phyloP scores from a whole-genome alignment of 1,284 basidiomycete genomes.

The Ganoderma sinense region DNA sequence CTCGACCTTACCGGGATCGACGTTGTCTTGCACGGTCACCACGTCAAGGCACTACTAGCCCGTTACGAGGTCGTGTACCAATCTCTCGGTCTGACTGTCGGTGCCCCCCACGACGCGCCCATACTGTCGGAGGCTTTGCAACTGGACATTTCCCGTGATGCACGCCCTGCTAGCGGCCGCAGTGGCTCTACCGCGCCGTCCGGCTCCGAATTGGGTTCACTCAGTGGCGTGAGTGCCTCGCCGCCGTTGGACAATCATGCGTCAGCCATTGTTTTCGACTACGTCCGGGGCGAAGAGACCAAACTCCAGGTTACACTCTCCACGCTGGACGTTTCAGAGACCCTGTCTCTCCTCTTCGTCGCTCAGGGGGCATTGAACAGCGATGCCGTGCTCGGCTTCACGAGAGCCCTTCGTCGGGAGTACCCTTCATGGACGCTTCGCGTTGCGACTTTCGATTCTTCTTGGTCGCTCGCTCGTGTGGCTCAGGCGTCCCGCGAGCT shows the following conservation, averaged over 20 bases:
- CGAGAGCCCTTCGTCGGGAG: slow-evolving; percentile 28
- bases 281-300: slow-evolving; percentile 26
- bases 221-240: background rate
- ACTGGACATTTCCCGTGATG: background rate
- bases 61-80: slow-evolving; percentile 29
- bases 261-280: slow-evolving; percentile 20
- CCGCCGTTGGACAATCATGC: background rate
- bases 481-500: background rate
- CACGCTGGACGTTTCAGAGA: slow-evolving; percentile 22
- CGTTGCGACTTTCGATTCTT: slow-evolving; percentile 22
- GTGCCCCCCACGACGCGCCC: background rate
- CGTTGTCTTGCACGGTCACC: slow-evolving; percentile 26
- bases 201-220: background rate
- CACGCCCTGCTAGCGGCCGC: background rate
- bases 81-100: background rate
- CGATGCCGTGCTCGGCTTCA: slow-evolving; percentile 30
- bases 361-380: slow-evolving; percentile 25
- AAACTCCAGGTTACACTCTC: slow-evolving; percentile 20
- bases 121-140: slow-evolving; percentile 27
- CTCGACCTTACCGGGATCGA: slow-evolving; percentile 27
- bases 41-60: slow-evolving; percentile 9
- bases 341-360: slow-evolving; percentile 23
- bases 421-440: slow-evolving; percentile 28
- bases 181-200: background rate
- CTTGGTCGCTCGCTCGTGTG: slow-evolving; percentile 4